Percentiles rank a stretch among this genome's conserved stretches.
Evolutionary conservation across 2,329 filamentous ascomycete genomes (phyloP).

Genomic region (Scedosporium minutisporum): DNA sequence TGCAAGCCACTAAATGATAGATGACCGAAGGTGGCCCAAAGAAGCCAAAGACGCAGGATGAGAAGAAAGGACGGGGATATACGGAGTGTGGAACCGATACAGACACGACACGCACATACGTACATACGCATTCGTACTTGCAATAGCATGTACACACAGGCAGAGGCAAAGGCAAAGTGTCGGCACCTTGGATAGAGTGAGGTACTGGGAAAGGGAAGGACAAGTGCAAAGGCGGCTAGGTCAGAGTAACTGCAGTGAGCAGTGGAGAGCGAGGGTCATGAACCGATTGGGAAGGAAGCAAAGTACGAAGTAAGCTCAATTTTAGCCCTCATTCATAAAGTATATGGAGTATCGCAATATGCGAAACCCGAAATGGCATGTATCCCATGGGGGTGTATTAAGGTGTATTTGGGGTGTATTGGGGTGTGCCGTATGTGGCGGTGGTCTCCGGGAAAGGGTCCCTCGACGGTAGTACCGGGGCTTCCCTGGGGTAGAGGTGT

Average conservation of each 20-base stretch:
- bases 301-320: background rate
- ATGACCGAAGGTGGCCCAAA: background rate
- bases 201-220: background rate
- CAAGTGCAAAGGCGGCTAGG: background rate
- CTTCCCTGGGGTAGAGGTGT: background rate
- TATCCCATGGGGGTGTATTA: background rate
- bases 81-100: background rate
- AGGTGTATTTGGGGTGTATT: background rate
- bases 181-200: background rate
- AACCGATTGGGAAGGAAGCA: background rate
- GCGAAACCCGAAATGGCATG: background rate
- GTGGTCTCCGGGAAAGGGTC: background rate
- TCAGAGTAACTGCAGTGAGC: background rate
- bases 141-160: background rate
- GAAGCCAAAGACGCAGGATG: background rate
- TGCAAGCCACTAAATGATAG: background rate
- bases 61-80: background rate
- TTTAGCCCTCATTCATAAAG: background rate
- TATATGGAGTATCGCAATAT: background rate
- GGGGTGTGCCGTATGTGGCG: background rate
- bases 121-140: background rate
- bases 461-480: slow-evolving; percentile 1
- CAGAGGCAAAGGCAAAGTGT: background rate
- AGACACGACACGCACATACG: background rate
- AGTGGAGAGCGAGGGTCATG: background rate